Evolutionary conservation across 305 asterid species (phyloP), one percentile per base, ranked within the genome.

Genomic region (Fraxinus ornus): DNA sequence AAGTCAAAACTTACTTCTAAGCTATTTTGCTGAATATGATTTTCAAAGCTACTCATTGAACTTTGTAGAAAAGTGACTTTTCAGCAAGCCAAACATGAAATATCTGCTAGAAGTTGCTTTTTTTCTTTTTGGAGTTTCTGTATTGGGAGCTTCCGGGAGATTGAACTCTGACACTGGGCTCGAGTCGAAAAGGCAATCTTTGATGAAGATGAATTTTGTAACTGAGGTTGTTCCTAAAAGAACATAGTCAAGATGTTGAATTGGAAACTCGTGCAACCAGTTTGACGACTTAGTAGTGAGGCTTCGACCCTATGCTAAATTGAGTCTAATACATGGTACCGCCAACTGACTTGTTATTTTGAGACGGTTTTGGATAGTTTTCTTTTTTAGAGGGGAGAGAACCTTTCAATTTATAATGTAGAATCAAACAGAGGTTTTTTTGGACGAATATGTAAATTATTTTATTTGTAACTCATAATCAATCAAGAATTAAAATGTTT

Each of bases 201-300:
- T 62, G 81, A 81, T 55, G 86, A 55, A 60, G 57, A 76, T 44
- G n/a, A 64, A 81, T 15, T 41, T 52, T 7, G 30, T 77, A 21
- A 32, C 49, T 33, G 77, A 73, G 83, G 71, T 71, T 68, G 78
- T 80, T 80, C 78, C 66, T 76, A 68, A 28, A 36, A 62, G 28
- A 32, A 33, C 24, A 6, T 71, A 32, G 76, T 10, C 64, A 12
- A 49, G 60, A 22, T 6, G 62, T 35, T 28, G 73, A 36, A 32
- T 44, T 37, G 77, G 83, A 83, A 78, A 79, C 73, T 79, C 33
- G 55, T 44, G 78, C 75, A 44, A 35, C 84, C 60, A 60, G 60
- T 44, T 77, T 79, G 33, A 47, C 83, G 88, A 81, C 62, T 62
- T 30, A 71, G 39, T 79, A 52, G 79, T 81, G 83, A 81, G 85